Conservation (phyloP, 202 grass and related monocot genomes). For the Saccharum hybrid region DNA sequence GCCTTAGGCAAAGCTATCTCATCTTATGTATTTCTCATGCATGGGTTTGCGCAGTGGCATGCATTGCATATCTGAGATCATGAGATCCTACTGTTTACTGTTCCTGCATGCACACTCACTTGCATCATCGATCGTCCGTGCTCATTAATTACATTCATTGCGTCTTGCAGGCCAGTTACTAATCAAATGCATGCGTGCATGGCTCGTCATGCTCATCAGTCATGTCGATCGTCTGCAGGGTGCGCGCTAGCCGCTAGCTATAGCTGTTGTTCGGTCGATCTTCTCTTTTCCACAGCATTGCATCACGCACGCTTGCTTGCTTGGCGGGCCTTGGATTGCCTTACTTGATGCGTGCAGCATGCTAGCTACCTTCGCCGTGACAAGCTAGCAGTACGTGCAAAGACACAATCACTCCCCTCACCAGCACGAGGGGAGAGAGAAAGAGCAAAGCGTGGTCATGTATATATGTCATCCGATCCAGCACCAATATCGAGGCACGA, state of each 20-base stretch:
- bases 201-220: neutral
- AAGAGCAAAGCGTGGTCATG: neutral
- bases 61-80: slow-evolving; percentile 1
- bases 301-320: neutral
- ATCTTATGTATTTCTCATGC: neutral
- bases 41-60: slow-evolving; percentile 20
- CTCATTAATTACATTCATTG: neutral
- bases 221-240: neutral
- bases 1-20: neutral
- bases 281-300: neutral
- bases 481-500: slow-evolving; percentile 29
- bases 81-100: neutral
- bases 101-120: neutral
- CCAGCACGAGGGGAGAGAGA: slow-evolving; percentile 15
- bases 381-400: slow-evolving; percentile 29
- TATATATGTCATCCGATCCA: neutral
- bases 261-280: neutral
- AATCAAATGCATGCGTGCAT: neutral
- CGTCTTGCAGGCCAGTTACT: neutral
- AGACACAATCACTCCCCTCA: slow-evolving; percentile 48
- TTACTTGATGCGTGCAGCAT: neutral
- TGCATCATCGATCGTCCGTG: neutral
- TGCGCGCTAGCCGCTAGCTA: neutral
- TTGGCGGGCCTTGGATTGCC: neutral
- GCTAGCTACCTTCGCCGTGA: neutral